Base-by-base conservation (phyloP, 1,284 basidiomycete species). In the Trametes pubescens region DNA sequence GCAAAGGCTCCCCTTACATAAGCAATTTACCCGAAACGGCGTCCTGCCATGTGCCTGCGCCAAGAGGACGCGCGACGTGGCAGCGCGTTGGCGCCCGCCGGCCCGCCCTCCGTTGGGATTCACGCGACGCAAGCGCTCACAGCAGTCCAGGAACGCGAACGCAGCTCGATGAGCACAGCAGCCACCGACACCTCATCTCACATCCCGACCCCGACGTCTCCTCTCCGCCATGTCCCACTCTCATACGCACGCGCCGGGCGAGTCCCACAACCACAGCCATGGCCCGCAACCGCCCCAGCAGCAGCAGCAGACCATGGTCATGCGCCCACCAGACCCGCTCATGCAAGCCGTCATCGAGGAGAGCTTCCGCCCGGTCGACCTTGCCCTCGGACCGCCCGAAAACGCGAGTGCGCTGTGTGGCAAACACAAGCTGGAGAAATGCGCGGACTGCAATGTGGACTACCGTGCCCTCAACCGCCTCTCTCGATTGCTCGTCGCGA, bases 341-440 rank as follows among this genome's bases (percentile, higher is more conserved):
- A 80, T 92, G 70, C 90, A 91, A 69, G 90, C 90, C 1, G 76
- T 89, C 67, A 92, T 94, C 55, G 92, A 93, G 69, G 86, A 86
- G 53, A 86, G 88, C 74, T 92, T 87, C 75, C 75, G 76, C n/a
- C 86, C 85, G 14, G 84, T 89, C 37, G 77, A 85, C 57, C 75
- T 94, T 51, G 77, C 80, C 1, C 79, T 93, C 48, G 83, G 81
- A 7, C 78, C 79, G 2, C 81, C 84, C 21, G 85, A 88, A 64
- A 80, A 79, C 65, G 76, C 81, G 32, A 75, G 78, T 35, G 86
- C 82, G 1, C 79, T 89, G 40, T 95, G 92, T 73, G 78, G 76
- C 16, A 72, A 75, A 24, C 93, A 95, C 79, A 82, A 83, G 61
- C 77, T 82, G 59, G 90, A 91, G 74, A 88, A 88, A 74, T 95